These are phyloP conservation scores for Dactylellina sp. DNA, from an alignment of 2,329 filamentous ascomycete species.

Conservation along the genomic window DNA sequence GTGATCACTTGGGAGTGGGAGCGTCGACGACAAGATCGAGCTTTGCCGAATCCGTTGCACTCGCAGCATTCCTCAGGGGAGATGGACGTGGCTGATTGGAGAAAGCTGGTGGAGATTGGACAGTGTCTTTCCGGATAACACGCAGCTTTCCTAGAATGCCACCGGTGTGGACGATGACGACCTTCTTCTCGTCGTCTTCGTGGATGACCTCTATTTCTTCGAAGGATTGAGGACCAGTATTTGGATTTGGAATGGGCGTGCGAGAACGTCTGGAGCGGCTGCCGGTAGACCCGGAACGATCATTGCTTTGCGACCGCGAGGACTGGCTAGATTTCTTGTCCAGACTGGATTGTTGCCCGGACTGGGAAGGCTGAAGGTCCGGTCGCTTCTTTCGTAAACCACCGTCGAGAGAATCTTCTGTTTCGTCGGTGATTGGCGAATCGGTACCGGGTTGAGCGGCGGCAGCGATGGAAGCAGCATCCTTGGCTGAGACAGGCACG, in stretches of 20 bases:
- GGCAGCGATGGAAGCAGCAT: conserved; percentile 31
- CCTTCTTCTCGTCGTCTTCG: conserved; percentile 49
- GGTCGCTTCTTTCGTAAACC: conserved; percentile 51
- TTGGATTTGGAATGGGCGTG: conserved; percentile 48
- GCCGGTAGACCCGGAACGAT: conserved; percentile 30
- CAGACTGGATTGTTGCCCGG: conserved; percentile 15
- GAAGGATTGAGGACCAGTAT: conserved; percentile 48
- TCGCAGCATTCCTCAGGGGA: conserved; percentile 43
- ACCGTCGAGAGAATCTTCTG: conserved; percentile 40
- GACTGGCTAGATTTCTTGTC: conserved; percentile 9
- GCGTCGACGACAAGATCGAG: conserved; percentile 30
- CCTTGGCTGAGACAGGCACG: conserved; percentile 44
- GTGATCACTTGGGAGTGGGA: conserved; percentile 46
- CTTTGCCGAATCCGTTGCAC: conserved; percentile 25
- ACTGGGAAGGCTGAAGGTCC: conserved; percentile 29
- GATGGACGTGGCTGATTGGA: conserved; percentile 22
- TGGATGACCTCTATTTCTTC: conserved; percentile 37
- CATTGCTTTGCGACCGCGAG: conserved; percentile 49
- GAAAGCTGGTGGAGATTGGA: not conserved
- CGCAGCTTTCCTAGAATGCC: conserved; percentile 44
- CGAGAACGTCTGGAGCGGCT: conserved; percentile 40
- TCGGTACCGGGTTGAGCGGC: conserved; percentile 9
- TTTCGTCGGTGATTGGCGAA: conserved; percentile 30
- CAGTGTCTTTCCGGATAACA: conserved; percentile 41
- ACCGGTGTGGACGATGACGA: conserved; percentile 49